Conservation (phyloP, 768 basidiomycete species). For the Kwoniella shandongensis region DNA sequence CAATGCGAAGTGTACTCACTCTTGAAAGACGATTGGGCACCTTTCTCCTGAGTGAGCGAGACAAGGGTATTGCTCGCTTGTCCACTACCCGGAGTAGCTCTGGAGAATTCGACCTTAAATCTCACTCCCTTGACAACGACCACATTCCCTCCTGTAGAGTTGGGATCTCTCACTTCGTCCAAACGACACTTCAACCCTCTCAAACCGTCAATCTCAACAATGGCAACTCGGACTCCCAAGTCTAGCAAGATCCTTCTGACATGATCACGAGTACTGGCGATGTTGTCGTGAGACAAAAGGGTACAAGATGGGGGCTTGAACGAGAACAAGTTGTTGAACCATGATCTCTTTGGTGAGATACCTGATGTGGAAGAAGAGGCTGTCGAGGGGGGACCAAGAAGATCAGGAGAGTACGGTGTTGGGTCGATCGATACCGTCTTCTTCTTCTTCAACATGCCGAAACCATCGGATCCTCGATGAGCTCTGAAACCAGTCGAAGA, state of each 20-base stretch:
- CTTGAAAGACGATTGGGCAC: slow-evolving; percentile 78
- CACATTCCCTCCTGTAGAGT: slow-evolving; percentile 62
- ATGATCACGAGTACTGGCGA: slow-evolving; percentile 67
- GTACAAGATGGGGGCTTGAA: slow-evolving; percentile 64
- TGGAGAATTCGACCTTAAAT: slow-evolving; percentile 77
- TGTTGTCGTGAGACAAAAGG: slow-evolving; percentile 54
- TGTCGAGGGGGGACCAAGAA: slow-evolving; percentile 21
- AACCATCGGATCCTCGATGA: slow-evolving; percentile 41
- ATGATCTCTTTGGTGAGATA: slow-evolving; percentile 63
- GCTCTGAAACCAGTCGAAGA: slow-evolving; percentile 26
- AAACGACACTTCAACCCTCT: slow-evolving; percentile 74
- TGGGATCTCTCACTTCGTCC: slow-evolving; percentile 61
- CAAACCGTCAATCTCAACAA: slow-evolving; percentile 65
- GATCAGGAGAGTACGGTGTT: slow-evolving; percentile 35
- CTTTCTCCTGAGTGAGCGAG: slow-evolving; percentile 77
- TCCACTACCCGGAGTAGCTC: slow-evolving; percentile 47
- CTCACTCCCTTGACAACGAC: slow-evolving; percentile 67
- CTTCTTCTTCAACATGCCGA: slow-evolving; percentile 48
- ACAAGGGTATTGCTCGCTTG: slow-evolving; percentile 63
- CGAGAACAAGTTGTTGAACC: slow-evolving; percentile 87
- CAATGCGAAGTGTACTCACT: slow-evolving; percentile 40
- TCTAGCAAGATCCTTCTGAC: slow-evolving; percentile 71
- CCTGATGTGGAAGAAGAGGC: slow-evolving; percentile 17
- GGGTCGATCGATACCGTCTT: slow-evolving; percentile 40
- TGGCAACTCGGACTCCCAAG: slow-evolving; percentile 68